Base-by-base conservation (phyloP, 192 early-diverging fungal species). In the Entomortierella chlamydospora region DNA sequence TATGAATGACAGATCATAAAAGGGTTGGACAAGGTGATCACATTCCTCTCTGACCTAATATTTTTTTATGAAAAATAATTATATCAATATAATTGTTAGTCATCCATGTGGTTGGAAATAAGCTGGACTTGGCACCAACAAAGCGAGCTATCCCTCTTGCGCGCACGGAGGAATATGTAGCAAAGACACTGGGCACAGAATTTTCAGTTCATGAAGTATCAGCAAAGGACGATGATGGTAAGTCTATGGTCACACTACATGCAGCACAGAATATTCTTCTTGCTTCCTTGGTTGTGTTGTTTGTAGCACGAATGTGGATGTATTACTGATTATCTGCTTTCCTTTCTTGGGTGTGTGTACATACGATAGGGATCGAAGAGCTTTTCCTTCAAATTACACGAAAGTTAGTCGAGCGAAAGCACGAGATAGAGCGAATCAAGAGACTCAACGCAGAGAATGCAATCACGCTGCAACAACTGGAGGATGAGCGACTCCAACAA, bases 211-310 rank as follows among this genome's bases (percentile, higher is more conserved):
- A 91, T 18, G 91, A 92, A 80, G 89, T 92, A 30, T 92, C 91
- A 5, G 90, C 90, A 23, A 90, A 91, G 61, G 91, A 92, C 15
- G 91, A 91, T 65, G 85, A 92, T 66, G 91, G 91, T 87, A 82
- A 37, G 57, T 34, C 26, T 4, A 26, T 61, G 42, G 58, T 2
- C n/a, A n/a, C n/a, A n/a, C n/a, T n/a, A n/a, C n/a, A n/a, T n/a
- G n/a, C n/a, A n/a, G n/a, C n/a, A n/a, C n/a, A n/a, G n/a, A n/a
- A n/a, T n/a, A n/a, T n/a, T n/a, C n/a, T n/a, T n/a, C n/a, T n/a
- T n/a, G 22, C 6, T 37, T 34, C 23, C 22, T 47, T 54, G 11
- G 18, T 54, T 59, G 17, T 59, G 23, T 54, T 59, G 17, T 68
- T 50, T 37, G 34, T 28, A 39, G 10, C 25, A 42, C 37, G 23